Percentiles rank a stretch among this genome's conserved stretches.
Evolutionary conservation across 1,139 yeast genomes (phyloP).

Genomic region (Yamadazyma epiphylla): DNA sequence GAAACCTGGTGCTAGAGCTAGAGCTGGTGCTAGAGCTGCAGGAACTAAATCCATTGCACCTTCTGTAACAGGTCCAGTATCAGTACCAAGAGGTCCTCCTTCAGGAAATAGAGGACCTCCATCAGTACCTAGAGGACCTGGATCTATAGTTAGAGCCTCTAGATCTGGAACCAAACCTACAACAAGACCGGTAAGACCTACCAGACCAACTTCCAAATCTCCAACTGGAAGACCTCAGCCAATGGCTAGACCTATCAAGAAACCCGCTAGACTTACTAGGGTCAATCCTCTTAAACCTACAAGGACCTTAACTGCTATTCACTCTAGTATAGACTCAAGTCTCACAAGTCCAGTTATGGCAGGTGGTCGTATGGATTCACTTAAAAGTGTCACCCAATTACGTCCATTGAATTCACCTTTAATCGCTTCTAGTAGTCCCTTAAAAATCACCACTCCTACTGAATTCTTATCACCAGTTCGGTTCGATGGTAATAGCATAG

Average conservation of each 20-base stretch:
- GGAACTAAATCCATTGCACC: too few species aligned
- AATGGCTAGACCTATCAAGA: slow-evolving; percentile 7
- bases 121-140: too few species aligned
- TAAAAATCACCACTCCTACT: slow-evolving; percentile 1
- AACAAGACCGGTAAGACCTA: neutral
- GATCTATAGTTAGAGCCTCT: too few species aligned
- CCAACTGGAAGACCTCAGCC: slow-evolving; percentile 1
- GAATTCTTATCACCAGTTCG: slow-evolving; percentile 2
- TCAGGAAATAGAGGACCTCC: slow-evolving; percentile 2
- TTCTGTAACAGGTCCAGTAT: too few species aligned
- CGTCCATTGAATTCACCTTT: slow-evolving; percentile 33
- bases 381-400: slow-evolving; percentile 16
- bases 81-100: too few species aligned
- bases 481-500: neutral
- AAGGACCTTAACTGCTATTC: slow-evolving; percentile 2
- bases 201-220: slow-evolving; percentile 3
- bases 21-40: too few species aligned
- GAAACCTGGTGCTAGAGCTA: too few species aligned
- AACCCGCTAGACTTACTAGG: slow-evolving; percentile 1
- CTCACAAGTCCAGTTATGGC: slow-evolving; percentile 7
- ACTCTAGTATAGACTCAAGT: slow-evolving; percentile 5
- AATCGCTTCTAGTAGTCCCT: slow-evolving; percentile 1
- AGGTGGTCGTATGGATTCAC: slow-evolving; percentile 16
- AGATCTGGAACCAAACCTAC: slow-evolving; percentile 1
- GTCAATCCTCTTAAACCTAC: neutral